These are phyloP conservation scores for Suhomyces bokatorum DNA, from an alignment of 1,139 yeast genomes.

Conservation along the genomic window DNA sequence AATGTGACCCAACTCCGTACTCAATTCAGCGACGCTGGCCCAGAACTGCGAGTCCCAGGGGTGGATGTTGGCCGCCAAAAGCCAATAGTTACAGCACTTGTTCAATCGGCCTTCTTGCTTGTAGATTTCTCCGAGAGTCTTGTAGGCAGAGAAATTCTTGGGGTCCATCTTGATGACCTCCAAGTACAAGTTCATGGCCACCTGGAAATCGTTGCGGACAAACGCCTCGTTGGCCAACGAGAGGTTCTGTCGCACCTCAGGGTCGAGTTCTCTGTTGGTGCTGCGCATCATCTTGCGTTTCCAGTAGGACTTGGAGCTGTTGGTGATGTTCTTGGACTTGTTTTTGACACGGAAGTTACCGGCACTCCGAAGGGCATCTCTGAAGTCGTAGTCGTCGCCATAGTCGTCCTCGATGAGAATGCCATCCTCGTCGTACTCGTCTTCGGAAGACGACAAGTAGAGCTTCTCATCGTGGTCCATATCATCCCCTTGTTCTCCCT, in stretches of 20 bases:
- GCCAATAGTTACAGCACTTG: constrained; percentile 80
- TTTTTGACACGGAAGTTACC: constrained; percentile 56
- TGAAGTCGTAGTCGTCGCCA: constrained; percentile 50
- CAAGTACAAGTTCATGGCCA: constrained; percentile 64
- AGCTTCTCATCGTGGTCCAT: constrained; percentile 18
- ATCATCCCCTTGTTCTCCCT: constrained; percentile 11
- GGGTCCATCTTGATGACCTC: constrained; percentile 81
- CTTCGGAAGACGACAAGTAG: constrained; percentile 23
- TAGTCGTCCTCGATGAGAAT: constrained; percentile 35
- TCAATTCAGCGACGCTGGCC: constrained; percentile 78
- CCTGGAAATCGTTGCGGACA: constrained; percentile 62
- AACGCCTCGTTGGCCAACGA: constrained; percentile 81
- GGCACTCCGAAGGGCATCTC: constrained; percentile 65
- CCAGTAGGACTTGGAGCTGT: constrained; percentile 32
- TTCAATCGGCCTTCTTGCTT: constrained; percentile 64
- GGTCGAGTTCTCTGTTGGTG: constrained; percentile 55
- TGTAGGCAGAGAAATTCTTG: constrained; percentile 78
- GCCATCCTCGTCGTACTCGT: constrained; percentile 26
- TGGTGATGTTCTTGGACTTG: constrained; percentile 30
- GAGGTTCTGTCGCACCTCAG: constrained; percentile 64
- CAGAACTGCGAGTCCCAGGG: constrained; percentile 80
- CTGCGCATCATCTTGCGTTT: constrained; percentile 37
- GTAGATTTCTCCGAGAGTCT: constrained; percentile 82
- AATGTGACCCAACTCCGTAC: constrained; percentile 67
- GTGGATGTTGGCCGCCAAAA: constrained; percentile 79